Conservation (phyloP, 257 asterid species). For the Cruciata laevipes region DNA sequence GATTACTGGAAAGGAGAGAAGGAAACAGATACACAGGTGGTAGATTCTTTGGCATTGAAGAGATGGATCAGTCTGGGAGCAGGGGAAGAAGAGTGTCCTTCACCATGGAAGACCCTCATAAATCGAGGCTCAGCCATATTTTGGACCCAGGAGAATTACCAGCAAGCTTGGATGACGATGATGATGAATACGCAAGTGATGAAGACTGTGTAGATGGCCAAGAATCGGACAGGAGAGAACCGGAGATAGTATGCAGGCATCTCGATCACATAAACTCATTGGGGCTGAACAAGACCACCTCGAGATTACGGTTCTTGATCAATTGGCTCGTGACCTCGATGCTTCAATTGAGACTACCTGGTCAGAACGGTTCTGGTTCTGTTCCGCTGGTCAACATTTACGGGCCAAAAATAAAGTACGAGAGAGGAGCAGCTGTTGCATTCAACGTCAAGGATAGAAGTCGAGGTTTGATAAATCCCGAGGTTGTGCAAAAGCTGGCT, state of each 20-base stretch:
- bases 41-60: constrained; percentile 84
- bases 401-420: constrained; percentile 92
- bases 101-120: constrained; percentile 60
- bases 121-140: constrained; percentile 39
- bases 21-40: constrained; percentile 66
- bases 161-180: constrained; percentile 63
- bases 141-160: constrained; percentile 61
- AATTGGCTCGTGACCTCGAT: constrained; percentile 91
- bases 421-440: constrained; percentile 92
- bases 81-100: constrained; percentile 81
- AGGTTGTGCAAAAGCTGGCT: constrained; percentile 76
- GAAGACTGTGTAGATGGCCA: constrained; percentile 66
- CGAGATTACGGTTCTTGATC: constrained; percentile 73
- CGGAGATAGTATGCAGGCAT: constrained; percentile 77
- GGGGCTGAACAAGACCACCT: constrained; percentile 89
- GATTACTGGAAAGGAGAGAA: constrained; percentile 87
- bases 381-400: constrained; percentile 73
- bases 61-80: constrained; percentile 69
- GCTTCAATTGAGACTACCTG: constrained; percentile 69
- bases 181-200: constrained; percentile 66
- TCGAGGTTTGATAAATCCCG: constrained; percentile 75
- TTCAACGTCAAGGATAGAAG: constrained; percentile 73
- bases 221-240: constrained; percentile 78
- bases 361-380: constrained; percentile 36
- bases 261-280: constrained; percentile 83